Base-by-base conservation (phyloP, 257 asterid species). In the Forsythia viridissima region DNA sequence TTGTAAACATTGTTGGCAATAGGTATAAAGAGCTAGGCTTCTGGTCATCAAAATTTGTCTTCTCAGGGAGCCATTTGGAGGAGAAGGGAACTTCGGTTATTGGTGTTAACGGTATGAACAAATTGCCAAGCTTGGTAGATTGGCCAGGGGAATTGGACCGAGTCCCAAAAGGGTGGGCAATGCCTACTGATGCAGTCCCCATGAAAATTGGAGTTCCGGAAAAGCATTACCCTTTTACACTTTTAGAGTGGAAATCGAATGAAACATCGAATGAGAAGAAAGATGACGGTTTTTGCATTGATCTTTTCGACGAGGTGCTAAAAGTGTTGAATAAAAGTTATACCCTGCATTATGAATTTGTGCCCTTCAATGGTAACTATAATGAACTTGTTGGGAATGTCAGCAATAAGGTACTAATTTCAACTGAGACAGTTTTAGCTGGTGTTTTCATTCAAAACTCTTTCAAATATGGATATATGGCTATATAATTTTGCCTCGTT, bases 151-250 rank as follows among this genome's bases (percentile, higher is more conserved):
- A 85, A 52, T 68, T 83, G 71, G 34, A 65, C 6, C 69, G 87
- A 80, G 77, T 55, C 24, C 91, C 91, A 10, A 87, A 75, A 74
- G 91, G 91, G 30, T 85, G 89, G 91, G 78, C 76, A 61, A 81
- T 81, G 85, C 90, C 90, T 37, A 79, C 85, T 39, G 71, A 76
- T 73, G 79, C 71, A 65, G 57, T 70, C 16, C 86, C 86, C 21
- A 57, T 86, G 80, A 82, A 5, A n/a, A 86, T 86, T 77, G 90
- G 90, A 46, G 82, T 86, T 77, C 90, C 90, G 3, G 85, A 80
- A 6, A 52, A 30, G 0, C 34, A 30, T 30, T 30, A 30, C 34
- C 34, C 34, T 30, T 30, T 30, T 30, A 30, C 34, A 30, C 34
- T 30, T 30, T 30, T 30, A 30, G 1, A 30, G 34, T 0, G 34